Conservation (phyloP, 306 rosid species). For the Cucurbita ficifolia region DNA sequence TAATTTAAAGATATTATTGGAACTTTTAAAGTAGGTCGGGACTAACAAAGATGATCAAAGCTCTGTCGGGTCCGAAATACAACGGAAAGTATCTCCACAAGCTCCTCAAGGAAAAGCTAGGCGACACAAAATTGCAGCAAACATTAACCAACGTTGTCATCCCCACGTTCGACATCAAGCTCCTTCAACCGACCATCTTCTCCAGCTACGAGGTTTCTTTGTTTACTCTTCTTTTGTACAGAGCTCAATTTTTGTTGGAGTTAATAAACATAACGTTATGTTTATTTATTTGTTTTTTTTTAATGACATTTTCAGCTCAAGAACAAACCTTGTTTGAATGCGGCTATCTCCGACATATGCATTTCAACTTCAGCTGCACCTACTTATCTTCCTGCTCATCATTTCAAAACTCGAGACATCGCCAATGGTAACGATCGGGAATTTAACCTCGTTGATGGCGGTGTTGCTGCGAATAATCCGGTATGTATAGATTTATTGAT, state of each 20-base stretch:
- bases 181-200: conserved; percentile 21
- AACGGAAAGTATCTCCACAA: conserved; percentile 24
- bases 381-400: conserved; percentile 10
- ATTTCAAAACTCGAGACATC: conserved; percentile 7
- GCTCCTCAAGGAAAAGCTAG: conserved; percentile 16
- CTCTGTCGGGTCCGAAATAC: conserved; percentile 21
- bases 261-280: no score
- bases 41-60: no score
- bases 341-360: conserved; percentile 27
- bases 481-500: neutral
- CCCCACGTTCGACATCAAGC: conserved; percentile 31
- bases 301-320: conserved; percentile 2
- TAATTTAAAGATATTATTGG: neutral
- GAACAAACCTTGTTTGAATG: conserved; percentile 12
- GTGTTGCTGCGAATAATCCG: conserved; percentile 35
- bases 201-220: conserved; percentile 19
- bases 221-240: no score
- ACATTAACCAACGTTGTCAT: conserved; percentile 27
- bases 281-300: no score
- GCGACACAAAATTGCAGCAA: conserved; percentile 11
- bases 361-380: conserved; percentile 23
- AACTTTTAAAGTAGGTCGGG: no score
- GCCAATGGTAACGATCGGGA: conserved; percentile 8
- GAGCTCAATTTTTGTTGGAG: no score
- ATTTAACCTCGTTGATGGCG: conserved; percentile 34